Evolutionary conservation across 306 rosid species (phyloP), one percentile per base, ranked within the genome.

Genomic region (Begonia masoniana): DNA sequence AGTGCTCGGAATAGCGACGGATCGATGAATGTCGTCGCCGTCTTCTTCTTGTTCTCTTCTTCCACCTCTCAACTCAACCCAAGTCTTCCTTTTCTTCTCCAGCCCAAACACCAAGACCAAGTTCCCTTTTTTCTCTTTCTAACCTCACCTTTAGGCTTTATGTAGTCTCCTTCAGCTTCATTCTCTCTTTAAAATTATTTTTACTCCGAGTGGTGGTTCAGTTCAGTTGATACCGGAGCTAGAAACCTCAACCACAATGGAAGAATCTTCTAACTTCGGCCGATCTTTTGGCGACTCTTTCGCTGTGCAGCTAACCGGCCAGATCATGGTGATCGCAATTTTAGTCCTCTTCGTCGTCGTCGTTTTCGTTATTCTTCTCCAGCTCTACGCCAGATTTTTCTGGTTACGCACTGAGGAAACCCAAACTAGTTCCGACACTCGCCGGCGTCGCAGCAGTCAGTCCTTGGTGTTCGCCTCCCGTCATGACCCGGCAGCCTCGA

Each of bases 381-480:
- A 91, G 54, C 78, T 91, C 61, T 91, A 83, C 72, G 80, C 96
- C 23, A 81, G 70, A 43, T 83, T 79, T 80, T 81, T 73, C 65
- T 73, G 83, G 82, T 66, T 86, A 80, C 42, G 74, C 51, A 52
- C 60, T 21, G 79, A 61, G 19, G 79, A 68, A 35, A 66, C 60
- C 61, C 19, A 45, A 9, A 3, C 57, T 26, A 43, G 76, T 46
- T 67, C 64, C 6, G 54, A 51, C 42, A 70, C 77, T 0, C 76
- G 77, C 17, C 93, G 84, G 41, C 74, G 82, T 7, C 39, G 39
- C 8, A 31, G 39, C 39, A 31, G 39, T 3, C 39, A 31, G 39
- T 31, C 39, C 39, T 31, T 31, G 39, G 39, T 31, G 39, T 31
- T 31, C 9, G 39, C 39, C 12, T 78, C 81, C 47, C 82, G 91